Evolutionary conservation across 345 rosid species (phyloP), one percentile per base, ranked within the genome.

Genomic region (Corchorus capsularis): DNA sequence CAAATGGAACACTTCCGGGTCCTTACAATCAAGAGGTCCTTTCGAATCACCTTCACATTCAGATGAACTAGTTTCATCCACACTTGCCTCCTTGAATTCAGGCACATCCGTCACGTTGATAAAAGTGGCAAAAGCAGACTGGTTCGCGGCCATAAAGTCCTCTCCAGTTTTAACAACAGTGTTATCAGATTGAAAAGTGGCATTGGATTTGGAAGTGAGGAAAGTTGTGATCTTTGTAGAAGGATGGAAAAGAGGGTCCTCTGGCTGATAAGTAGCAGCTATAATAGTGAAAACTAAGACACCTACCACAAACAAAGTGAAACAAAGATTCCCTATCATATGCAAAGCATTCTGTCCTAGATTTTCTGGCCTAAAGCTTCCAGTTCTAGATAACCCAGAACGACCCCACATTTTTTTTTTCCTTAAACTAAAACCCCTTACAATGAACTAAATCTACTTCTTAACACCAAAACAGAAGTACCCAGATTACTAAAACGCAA

Each of bases 241-340:
- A 66, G 96, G 96, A 83, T 89, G 93, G 75, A 93, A 93, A 14
- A 93, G 89, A 11, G 97, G 97, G 67, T 93, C 97, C 63, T 91
- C 97, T 0, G 98, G 99, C 56, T 96, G 86, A 78, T 93, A 93
- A 1, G 97, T 93, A 3, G 98, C 97, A 27, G 98, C 97, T 66
- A 96, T 92, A 37, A 96, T 86, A 50, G 98, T 96, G 89, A 96
- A 94, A 66, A 96, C 84, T 43, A 96, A 79, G 8, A 94, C 97
- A 11, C 91, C 95, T 19, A 90, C 17, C 32, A 93, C 98, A 75
- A 96, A 92, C n/a, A 93, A 47, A 1, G 96, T 83, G 84, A 93
- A 93, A 65, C 97, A 94, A 19, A 95, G 85, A 79, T 92, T 95
- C 41, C 97, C 94, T 8, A 95, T 89, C 89, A 93, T 67, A 63